Evolutionary conservation across 2,329 filamentous ascomycete species (phyloP).

Genomic region (Knufia fluminis): DNA sequence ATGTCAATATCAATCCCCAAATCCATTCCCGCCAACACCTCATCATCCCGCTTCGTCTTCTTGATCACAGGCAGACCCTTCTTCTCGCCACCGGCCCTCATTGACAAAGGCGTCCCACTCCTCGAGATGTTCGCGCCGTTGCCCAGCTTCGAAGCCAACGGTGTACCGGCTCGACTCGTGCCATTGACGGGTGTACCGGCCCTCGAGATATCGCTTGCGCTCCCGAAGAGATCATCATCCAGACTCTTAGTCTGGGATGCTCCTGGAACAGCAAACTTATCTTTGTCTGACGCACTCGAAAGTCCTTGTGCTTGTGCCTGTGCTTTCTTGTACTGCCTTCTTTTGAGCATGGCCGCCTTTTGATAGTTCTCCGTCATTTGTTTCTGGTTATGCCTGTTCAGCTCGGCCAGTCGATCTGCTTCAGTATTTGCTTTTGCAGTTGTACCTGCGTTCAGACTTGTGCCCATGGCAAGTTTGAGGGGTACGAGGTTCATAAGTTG

Average conservation of each 20-base stretch:
- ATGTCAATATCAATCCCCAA: slow-evolving; percentile 89
- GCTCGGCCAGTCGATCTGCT: slow-evolving; percentile 70
- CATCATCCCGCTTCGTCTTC: slow-evolving; percentile 75
- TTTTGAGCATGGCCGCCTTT: slow-evolving; percentile 77
- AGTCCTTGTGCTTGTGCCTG: slow-evolving; percentile 4
- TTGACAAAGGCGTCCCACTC: slow-evolving; percentile 13
- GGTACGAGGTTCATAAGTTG: slow-evolving; percentile 38
- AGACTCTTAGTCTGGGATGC: slow-evolving; percentile 22
- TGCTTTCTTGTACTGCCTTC: slow-evolving; percentile 46
- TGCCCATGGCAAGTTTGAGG: slow-evolving; percentile 65
- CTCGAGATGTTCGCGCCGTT: slow-evolving; percentile 12
- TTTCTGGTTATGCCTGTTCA: slow-evolving; percentile 77
- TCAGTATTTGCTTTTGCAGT: slow-evolving; percentile 44
- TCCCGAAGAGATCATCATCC: slow-evolving; percentile 39
- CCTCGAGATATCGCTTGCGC: slow-evolving; percentile 36
- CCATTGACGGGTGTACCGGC: slow-evolving; percentile 44
- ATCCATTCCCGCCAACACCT: slow-evolving; percentile 82
- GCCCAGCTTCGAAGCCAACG: slow-evolving; percentile 14
- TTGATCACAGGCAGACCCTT: slow-evolving; percentile 57
- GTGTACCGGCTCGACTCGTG: slow-evolving; percentile 31
- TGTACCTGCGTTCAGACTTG: slow-evolving; percentile 52
- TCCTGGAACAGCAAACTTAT: background rate
- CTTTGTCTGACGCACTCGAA: background rate
- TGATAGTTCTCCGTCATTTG: slow-evolving; percentile 85
- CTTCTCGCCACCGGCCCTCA: slow-evolving; percentile 27